Evolutionary conservation across 2,329 filamentous ascomycete species (phyloP).

Genomic region (Phaeosphaeriaceae sp.): DNA sequence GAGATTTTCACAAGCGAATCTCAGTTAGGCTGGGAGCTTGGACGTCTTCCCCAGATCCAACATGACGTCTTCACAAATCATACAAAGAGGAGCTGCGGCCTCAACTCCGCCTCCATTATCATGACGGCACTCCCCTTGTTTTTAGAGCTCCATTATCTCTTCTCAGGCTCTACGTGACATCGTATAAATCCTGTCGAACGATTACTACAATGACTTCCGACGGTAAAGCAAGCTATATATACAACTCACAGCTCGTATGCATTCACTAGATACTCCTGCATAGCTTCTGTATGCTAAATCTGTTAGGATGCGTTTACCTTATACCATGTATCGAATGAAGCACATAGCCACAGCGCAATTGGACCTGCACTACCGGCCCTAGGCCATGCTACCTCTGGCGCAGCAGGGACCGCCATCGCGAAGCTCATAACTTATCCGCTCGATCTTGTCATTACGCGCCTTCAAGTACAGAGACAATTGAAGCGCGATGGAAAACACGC

Average conservation of each 20-base stretch:
- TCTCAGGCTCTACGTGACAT: neutral
- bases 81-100: constrained; percentile 25
- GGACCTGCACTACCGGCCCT: constrained; percentile 71
- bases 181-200: neutral
- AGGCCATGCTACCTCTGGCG: constrained; percentile 81
- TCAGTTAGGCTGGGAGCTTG: constrained; percentile 24
- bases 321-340: constrained; percentile 51
- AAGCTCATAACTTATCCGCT: constrained; percentile 82
- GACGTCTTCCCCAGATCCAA: constrained; percentile 15
- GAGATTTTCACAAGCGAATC: constrained; percentile 22
- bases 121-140: constrained; percentile 34
- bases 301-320: constrained; percentile 51
- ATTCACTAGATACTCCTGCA: neutral
- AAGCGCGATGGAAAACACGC: constrained; percentile 47
- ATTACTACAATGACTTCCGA: constrained; percentile 8
- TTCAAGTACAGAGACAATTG: constrained; percentile 76
- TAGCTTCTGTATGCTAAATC: constrained; percentile 12
- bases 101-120: constrained; percentile 18
- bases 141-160: constrained; percentile 2
- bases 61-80: constrained; percentile 28
- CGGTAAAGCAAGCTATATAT: constrained; percentile 42
- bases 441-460: constrained; percentile 78
- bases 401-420: constrained; percentile 77
- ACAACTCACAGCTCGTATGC: constrained; percentile 54
- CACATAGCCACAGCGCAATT: constrained; percentile 28